These are phyloP conservation scores for Colletotrichum sp. DNA, from an alignment of 2,329 filamentous ascomycete genomes.

Conservation along the genomic window DNA sequence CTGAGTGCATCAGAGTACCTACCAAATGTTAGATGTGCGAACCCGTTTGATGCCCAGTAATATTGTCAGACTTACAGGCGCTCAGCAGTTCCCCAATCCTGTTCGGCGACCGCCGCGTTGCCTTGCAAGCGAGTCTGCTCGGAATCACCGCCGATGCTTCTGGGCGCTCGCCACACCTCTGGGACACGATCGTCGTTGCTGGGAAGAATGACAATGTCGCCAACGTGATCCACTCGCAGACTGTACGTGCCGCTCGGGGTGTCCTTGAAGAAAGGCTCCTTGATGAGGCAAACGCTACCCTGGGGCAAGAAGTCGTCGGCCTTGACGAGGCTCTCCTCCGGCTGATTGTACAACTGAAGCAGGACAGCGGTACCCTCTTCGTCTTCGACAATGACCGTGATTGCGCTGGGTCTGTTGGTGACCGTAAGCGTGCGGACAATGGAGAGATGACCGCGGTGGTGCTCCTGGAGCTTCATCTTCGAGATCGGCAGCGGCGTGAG, in stretches of 20 bases:
- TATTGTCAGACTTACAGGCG: constrained; percentile 30
- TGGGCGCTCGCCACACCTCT: constrained; percentile 32
- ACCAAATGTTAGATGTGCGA: not conserved
- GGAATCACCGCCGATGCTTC: constrained; percentile 18
- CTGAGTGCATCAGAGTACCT: constrained; percentile 43
- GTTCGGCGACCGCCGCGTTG: constrained; percentile 33
- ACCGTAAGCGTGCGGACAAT: constrained; percentile 25
- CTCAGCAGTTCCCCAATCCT: constrained; percentile 33
- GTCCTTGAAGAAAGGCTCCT: constrained; percentile 58
- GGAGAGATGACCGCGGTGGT: constrained; percentile 27
- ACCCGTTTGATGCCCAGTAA: not conserved
- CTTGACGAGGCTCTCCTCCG: constrained; percentile 36
- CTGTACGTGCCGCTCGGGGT: constrained; percentile 42
- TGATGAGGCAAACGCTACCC: constrained; percentile 47
- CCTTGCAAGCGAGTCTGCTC: constrained; percentile 31
- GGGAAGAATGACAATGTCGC: constrained; percentile 48
- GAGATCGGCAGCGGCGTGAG: constrained; percentile 29
- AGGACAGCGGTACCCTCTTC: constrained; percentile 36
- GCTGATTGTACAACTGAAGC: constrained; percentile 47
- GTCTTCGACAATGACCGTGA: constrained; percentile 43
- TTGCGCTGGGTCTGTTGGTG: constrained; percentile 16
- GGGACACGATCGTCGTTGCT: constrained; percentile 43
- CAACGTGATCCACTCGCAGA: constrained; percentile 57
- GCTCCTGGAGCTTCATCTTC: constrained; percentile 32
- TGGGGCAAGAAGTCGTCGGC: constrained; percentile 36